Base-by-base conservation (phyloP, 2,329 filamentous ascomycete species). In the Talaromyces verruculosus region DNA sequence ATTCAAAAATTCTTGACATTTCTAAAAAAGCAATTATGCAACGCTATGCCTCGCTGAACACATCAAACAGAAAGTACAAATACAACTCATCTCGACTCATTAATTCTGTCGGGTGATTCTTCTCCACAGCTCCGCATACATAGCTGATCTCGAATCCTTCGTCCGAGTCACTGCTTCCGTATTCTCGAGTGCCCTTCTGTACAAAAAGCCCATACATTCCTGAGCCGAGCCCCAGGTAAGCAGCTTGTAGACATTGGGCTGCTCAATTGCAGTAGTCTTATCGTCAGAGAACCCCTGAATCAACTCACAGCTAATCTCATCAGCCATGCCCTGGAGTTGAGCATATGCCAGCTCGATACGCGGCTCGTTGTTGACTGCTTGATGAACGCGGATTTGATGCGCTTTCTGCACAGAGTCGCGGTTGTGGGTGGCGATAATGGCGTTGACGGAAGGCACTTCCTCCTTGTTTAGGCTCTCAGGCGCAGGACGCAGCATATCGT, bases 311-410 rank as follows among this genome's bases (percentile, higher is more conserved):
- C 89, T 92, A 62, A 98, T 88, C 75, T 97, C 93, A 71, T 98
- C 94, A 1, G 94, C 94, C 94, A 98, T 98, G 47, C 94, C 93
- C 81, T 94, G 91, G 0, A 97, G 85, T 80, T 97, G 93, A 2
- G 91, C 91, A 76, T 92, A 93, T 41, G 81, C 79, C 1, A 87
- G 78, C 15, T 84, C 80, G 57, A 81, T 76, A 45, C 77, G 74
- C 58, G 75, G 73, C 69, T 80, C 75, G 43, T 83, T 83, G 3
- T 75, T 70, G n/a, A 76, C 75, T 22, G 83, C 81, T 61, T 87
- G 82, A 15, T 78, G 69, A 61, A 74, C 71, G 37, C 79, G 79
- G 37, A 82, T 71, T 30, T 75, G 74, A 67, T 84, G 83, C 17
- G 85, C 85, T 67, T 81, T 81, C 51, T 77, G 74, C 53, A 87